Percentiles rank a stretch among this genome's conserved stretches.
phyloP scores from a whole-genome alignment of 768 basidiomycete species.

The Imleria badia region DNA sequence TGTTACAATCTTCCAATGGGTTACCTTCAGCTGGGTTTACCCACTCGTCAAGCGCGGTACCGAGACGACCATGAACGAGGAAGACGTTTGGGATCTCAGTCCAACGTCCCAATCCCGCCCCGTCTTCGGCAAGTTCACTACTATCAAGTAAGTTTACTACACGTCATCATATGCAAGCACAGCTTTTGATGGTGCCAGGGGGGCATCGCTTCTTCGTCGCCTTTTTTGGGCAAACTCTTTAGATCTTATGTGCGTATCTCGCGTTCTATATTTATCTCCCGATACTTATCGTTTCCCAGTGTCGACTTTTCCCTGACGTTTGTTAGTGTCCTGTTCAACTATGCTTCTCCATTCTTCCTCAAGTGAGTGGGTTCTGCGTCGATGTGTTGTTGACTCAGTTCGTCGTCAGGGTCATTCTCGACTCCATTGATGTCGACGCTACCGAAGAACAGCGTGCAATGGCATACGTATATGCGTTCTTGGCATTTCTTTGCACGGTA shows the following conservation, averaged over 20 bases:
- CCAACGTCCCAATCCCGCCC: constrained; percentile 66
- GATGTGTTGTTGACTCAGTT: background rate
- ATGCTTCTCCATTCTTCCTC: constrained; percentile 82
- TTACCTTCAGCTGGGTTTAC: constrained; percentile 69
- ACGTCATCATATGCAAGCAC: background rate
- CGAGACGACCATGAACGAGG: constrained; percentile 58
- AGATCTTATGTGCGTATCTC: constrained; percentile 38
- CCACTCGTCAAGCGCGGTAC: constrained; percentile 58
- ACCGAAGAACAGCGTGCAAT: constrained; percentile 50
- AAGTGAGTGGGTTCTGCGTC: constrained; percentile 43
- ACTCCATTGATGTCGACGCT: constrained; percentile 46
- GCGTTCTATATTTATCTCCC: background rate
- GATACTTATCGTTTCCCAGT: constrained; percentile 24
- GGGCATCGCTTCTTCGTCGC: constrained; percentile 38
- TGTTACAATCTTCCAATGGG: constrained; percentile 68
- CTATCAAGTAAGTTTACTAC: constrained; percentile 18
- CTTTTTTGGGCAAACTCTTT: constrained; percentile 46
- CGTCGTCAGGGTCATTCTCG: constrained; percentile 53
- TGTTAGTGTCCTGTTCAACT: constrained; percentile 71
- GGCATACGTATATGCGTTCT: constrained; percentile 78
- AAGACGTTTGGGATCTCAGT: constrained; percentile 71
- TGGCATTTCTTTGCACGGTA: constrained; percentile 62
- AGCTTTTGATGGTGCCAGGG: constrained; percentile 12
- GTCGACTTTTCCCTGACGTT: constrained; percentile 69
- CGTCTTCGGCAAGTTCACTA: constrained; percentile 51